A percentile compares a stretch with the other conserved stretches of the same genome.
Conservation (phyloP, 2,329 filamentous ascomycete species). For the Colletotrichum navitas region DNA sequence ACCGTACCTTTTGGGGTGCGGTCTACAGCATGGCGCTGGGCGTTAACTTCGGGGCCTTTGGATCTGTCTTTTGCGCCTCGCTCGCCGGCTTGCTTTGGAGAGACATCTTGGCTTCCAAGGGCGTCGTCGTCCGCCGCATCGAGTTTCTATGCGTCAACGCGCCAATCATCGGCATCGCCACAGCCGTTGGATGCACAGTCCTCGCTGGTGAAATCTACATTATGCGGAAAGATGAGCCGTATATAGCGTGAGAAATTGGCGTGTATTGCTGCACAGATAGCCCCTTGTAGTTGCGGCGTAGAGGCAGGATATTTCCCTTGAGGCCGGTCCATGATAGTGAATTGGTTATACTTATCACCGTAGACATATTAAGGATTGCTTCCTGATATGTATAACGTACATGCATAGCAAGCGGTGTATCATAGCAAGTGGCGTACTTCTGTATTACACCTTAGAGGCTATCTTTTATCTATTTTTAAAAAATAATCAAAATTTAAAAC, state of each 20-base stretch:
- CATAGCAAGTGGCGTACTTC: no score
- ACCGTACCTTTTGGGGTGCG: constrained; percentile 79
- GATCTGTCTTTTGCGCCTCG: constrained; percentile 78
- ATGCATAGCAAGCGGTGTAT: no score
- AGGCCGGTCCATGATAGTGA: no score
- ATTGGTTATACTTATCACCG: fast-evolving
- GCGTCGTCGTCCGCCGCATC: not conserved
- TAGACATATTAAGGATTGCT: no score
- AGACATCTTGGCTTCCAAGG: constrained; percentile 67
- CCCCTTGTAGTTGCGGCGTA: no score
- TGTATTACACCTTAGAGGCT: no score
- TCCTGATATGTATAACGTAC: no score
- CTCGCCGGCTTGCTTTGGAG: constrained; percentile 79
- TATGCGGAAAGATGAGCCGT: not conserved
- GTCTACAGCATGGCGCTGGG: constrained; percentile 82
- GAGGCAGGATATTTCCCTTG: no score
- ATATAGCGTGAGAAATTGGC: not conserved
- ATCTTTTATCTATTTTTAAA: no score
- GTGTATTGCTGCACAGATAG: no score
- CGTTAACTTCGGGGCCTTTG: constrained; percentile 82
- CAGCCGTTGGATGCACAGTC: not conserved
- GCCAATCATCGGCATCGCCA: not conserved
- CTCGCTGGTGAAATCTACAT: not conserved
- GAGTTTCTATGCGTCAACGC: not conserved
- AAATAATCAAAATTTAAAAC: no score